Conservation (phyloP, 2,329 filamentous ascomycete genomes). For the Diplodia corticola region DNA sequence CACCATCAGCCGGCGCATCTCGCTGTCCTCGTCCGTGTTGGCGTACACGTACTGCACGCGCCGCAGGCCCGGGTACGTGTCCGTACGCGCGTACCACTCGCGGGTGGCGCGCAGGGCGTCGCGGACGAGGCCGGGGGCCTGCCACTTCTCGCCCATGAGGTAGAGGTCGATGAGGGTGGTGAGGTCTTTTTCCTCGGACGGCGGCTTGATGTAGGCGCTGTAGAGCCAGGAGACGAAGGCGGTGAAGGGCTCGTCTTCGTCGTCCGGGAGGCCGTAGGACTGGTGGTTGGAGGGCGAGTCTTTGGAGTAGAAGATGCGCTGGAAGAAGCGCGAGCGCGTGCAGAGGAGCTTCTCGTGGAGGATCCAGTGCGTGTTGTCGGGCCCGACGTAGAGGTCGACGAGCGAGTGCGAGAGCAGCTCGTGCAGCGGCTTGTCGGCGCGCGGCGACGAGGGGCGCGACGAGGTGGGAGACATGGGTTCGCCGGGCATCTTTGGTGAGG, state of each 20-base stretch:
- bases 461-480: conserved; percentile 6
- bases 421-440: conserved; percentile 13
- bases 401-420: conserved; percentile 56
- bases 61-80: conserved; percentile 54
- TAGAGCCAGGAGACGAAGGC: conserved; percentile 58
- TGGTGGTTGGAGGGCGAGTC: conserved; percentile 24
- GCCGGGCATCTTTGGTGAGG: not conserved
- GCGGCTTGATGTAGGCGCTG: conserved; percentile 47
- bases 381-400: conserved; percentile 58
- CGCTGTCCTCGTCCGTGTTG: conserved; percentile 49
- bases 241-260: conserved; percentile 54
- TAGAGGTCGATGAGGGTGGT: conserved; percentile 55
- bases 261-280: conserved; percentile 52
- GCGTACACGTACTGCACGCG: conserved; percentile 56
- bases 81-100: conserved; percentile 54
- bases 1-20: conserved; percentile 53
- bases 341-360: conserved; percentile 59
- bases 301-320: conserved; percentile 51
- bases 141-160: conserved; percentile 56
- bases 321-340: conserved; percentile 56
- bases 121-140: conserved; percentile 49
- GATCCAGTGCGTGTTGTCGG: conserved; percentile 56
- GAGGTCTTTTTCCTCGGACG: conserved; percentile 53
- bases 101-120: conserved; percentile 53
- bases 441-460: not conserved